These are phyloP conservation scores for Candida jianshihensis DNA, from an alignment of 805 yeast species.

Conservation along the genomic window DNA sequence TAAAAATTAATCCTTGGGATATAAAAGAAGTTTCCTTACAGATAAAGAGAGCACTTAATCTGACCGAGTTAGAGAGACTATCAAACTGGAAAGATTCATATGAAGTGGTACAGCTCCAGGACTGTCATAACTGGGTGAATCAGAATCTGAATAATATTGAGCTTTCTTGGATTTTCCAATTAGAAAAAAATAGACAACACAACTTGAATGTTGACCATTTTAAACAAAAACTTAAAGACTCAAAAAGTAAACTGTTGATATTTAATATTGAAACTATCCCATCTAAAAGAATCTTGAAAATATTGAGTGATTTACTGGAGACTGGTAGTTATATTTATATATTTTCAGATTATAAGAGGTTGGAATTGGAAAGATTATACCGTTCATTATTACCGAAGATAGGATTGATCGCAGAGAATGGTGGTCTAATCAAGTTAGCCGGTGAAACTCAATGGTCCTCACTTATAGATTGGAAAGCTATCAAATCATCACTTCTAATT, in stretches of 20 bases:
- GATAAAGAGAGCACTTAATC: constrained; percentile 56
- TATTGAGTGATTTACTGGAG: constrained; percentile 51
- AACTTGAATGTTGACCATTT: constrained; percentile 26
- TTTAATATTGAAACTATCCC: constrained; percentile 48
- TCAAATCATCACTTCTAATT: constrained; percentile 51
- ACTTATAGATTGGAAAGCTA: constrained; percentile 5
- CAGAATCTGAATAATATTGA: constrained; percentile 48
- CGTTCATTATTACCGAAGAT: constrained; percentile 52
- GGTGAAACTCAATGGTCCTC: constrained; percentile 19
- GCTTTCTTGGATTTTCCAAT: constrained; percentile 43
- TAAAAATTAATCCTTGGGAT: constrained; percentile 91
- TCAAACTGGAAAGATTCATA: constrained; percentile 57
- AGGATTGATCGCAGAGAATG: constrained; percentile 88
- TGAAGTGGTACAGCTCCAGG: constrained; percentile 54
- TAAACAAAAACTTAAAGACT: constrained; percentile 20
- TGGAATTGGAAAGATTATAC: constrained; percentile 61
- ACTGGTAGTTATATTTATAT: constrained; percentile 63
- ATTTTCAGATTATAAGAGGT: constrained; percentile 55
- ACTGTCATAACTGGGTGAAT: constrained; percentile 70
- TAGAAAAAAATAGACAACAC: constrained; percentile 30
- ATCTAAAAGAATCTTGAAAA: constrained; percentile 48
- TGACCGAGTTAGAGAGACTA: constrained; percentile 52
- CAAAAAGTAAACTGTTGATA: constrained; percentile 37
- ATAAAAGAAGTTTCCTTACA: constrained; percentile 54
- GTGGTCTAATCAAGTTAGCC: constrained; percentile 63